Evolutionary conservation across 108 stramenopile species (phyloP).

Genomic region (Nitzschia sp.): DNA sequence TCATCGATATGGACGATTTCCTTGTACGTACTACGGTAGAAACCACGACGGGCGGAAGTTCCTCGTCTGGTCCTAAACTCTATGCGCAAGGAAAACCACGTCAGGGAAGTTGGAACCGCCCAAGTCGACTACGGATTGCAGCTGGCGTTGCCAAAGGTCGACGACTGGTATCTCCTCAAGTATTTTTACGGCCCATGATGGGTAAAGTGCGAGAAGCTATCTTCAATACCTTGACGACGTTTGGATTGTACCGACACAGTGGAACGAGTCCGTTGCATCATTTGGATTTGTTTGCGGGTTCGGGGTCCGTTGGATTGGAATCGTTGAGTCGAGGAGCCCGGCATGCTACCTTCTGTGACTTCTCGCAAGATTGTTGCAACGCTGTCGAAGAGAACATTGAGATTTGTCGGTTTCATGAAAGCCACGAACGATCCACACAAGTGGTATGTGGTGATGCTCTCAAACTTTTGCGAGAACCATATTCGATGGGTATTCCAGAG

Average conservation of each 20-base stretch:
- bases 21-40: too few species aligned
- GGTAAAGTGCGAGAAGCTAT: slow-evolving; percentile 95
- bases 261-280: slow-evolving; percentile 42
- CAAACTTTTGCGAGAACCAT: slow-evolving; percentile 80
- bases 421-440: slow-evolving; percentile 43
- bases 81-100: slow-evolving; percentile 76
- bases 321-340: slow-evolving; percentile 85
- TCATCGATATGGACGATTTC: too few species aligned
- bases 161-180: slow-evolving; percentile 82
- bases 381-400: slow-evolving; percentile 71
- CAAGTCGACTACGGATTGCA: slow-evolving; percentile 73
- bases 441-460: slow-evolving; percentile 86
- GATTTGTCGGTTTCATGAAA: slow-evolving; percentile 66
- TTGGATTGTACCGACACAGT: slow-evolving; percentile 78
- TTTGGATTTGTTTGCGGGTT: slow-evolving; percentile 93
- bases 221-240: slow-evolving; percentile 82
- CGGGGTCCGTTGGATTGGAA: slow-evolving; percentile 92
- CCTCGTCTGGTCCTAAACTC: slow-evolving; percentile 10
- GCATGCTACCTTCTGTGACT: slow-evolving; percentile 86
- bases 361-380: slow-evolving; percentile 69
- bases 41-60: too few species aligned
- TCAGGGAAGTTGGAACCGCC: slow-evolving; percentile 70
- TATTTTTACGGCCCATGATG: slow-evolving; percentile 98
- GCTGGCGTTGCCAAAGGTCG: slow-evolving; percentile 80
- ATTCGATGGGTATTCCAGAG: slow-evolving; percentile 63